phyloP scores from a whole-genome alignment of 371 early-diverging fungal genomes.

The Mucor velutinosus region DNA sequence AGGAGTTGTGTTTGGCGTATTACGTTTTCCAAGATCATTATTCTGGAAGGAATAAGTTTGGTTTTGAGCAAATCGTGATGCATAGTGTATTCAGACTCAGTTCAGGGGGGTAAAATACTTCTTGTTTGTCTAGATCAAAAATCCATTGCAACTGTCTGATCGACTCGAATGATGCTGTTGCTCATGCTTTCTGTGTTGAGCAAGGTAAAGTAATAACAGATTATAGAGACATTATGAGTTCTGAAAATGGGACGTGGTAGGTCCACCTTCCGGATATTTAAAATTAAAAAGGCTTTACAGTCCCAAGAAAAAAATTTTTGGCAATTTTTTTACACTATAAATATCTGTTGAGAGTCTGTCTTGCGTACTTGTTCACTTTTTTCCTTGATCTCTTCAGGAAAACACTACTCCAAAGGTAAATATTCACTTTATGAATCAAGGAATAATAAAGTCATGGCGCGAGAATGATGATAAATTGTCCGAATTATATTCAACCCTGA shows the following conservation, averaged over 20 bases:
- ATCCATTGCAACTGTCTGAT: too few relatives aligned
- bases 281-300: background rate
- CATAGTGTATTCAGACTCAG: too few relatives aligned
- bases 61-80: too few relatives aligned
- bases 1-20: too few relatives aligned
- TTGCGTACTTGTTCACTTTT: background rate
- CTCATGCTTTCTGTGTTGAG: too few relatives aligned
- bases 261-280: background rate
- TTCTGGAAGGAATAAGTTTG: too few relatives aligned
- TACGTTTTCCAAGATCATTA: too few relatives aligned
- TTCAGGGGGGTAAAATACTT: too few relatives aligned
- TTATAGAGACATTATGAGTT: too few relatives aligned
- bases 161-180: too few relatives aligned
- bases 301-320: background rate
- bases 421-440: background rate
- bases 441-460: background rate
- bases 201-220: too few relatives aligned
- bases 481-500: conserved; percentile 26
- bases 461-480: conserved; percentile 31
- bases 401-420: background rate
- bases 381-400: background rate
- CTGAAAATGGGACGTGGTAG: background rate
- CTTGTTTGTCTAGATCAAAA: too few relatives aligned
- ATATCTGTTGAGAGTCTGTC: background rate
- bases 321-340: background rate